phyloP scores from a whole-genome alignment of 495 filamentous ascomycete species.

The Aspergillus heteromorphus region DNA sequence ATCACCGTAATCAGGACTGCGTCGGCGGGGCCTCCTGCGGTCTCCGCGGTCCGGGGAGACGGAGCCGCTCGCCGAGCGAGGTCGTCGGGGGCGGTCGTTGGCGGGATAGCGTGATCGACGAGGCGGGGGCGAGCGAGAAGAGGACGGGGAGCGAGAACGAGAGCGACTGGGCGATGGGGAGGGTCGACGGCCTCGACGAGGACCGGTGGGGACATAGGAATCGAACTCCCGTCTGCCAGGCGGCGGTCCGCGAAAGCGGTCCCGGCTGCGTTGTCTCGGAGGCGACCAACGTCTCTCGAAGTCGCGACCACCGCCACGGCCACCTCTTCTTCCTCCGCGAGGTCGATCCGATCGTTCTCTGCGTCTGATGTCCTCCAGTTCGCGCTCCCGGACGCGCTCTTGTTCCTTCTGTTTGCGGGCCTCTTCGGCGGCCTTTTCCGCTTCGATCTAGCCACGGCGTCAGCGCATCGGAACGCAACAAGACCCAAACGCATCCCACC shows the following conservation, averaged over 20 bases:
- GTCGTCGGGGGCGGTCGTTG: constrained; percentile 28
- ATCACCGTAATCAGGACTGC: constrained; percentile 45
- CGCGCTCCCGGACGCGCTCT: constrained; percentile 51
- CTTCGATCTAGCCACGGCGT: constrained; percentile 57
- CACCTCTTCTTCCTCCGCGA: constrained; percentile 53
- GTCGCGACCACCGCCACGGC: constrained; percentile 46
- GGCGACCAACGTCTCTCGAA: constrained; percentile 54
- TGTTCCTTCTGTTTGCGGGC: constrained; percentile 63
- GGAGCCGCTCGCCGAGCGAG: constrained; percentile 34
- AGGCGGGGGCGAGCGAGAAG: constrained; percentile 32
- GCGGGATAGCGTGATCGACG: constrained; percentile 25
- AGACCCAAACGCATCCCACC: constrained; percentile 40
- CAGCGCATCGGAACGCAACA: background rate
- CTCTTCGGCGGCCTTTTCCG: constrained; percentile 76
- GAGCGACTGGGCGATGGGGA: constrained; percentile 32
- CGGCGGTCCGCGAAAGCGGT: constrained; percentile 48
- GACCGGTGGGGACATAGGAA: constrained; percentile 49
- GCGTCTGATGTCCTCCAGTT: constrained; percentile 62
- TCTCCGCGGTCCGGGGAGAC: constrained; percentile 33
- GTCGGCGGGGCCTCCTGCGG: constrained; percentile 32
- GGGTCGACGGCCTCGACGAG: constrained; percentile 31
- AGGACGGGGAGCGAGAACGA: constrained; percentile 31
- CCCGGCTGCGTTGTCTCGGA: constrained; percentile 49
- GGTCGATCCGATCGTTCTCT: constrained; percentile 68
- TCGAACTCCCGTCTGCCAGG: constrained; percentile 50